Percentiles rank a stretch among this genome's conserved stretches.
phyloP scores from a whole-genome alignment of 1,139 yeast genomes.

The Kodamaea plutei region DNA sequence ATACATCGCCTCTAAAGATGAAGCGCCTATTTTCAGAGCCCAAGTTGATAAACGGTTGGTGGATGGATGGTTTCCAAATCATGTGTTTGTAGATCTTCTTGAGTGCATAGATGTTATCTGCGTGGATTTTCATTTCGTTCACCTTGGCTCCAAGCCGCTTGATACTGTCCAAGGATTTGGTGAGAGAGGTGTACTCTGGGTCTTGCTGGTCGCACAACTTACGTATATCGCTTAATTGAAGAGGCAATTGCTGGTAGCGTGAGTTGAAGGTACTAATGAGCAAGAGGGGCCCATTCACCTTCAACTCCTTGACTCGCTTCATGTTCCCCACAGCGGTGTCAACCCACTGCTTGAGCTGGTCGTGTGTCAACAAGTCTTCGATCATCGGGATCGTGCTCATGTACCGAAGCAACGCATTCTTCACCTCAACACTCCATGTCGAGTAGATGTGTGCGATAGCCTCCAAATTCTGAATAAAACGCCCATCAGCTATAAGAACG shows the following conservation, averaged over 20 bases:
- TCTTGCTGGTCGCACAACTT: slow-evolving; percentile 43
- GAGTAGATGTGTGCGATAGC: slow-evolving; percentile 59
- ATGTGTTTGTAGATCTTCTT: slow-evolving; percentile 46
- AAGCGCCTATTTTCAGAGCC: slow-evolving; percentile 55
- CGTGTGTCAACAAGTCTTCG: slow-evolving; percentile 31
- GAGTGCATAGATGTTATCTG: slow-evolving; percentile 50
- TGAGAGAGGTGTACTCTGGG: slow-evolving; percentile 52
- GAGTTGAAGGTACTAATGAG: slow-evolving; percentile 76
- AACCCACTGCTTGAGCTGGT: slow-evolving; percentile 50
- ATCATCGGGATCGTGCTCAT: slow-evolving; percentile 41
- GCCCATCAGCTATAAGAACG: slow-evolving; percentile 52
- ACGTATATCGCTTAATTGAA: slow-evolving; percentile 60
- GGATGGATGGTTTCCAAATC: slow-evolving; percentile 41
- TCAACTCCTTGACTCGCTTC: slow-evolving; percentile 40
- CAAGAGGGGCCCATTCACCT: slow-evolving; percentile 54
- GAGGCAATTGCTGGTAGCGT: slow-evolving; percentile 65
- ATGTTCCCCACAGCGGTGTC: slow-evolving; percentile 40
- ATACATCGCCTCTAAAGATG: slow-evolving; percentile 56
- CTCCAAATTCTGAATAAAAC: slow-evolving; percentile 50
- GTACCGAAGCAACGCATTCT: slow-evolving; percentile 52
- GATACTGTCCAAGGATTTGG: slow-evolving; percentile 47
- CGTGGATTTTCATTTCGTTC: slow-evolving; percentile 51
- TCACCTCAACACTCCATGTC: slow-evolving; percentile 63
- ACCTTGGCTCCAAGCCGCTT: slow-evolving; percentile 35
- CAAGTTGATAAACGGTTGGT: slow-evolving; percentile 47